Evolutionary conservation across 2,329 filamentous ascomycete species (phyloP).

Genomic region (Chaetomium strumarium): DNA sequence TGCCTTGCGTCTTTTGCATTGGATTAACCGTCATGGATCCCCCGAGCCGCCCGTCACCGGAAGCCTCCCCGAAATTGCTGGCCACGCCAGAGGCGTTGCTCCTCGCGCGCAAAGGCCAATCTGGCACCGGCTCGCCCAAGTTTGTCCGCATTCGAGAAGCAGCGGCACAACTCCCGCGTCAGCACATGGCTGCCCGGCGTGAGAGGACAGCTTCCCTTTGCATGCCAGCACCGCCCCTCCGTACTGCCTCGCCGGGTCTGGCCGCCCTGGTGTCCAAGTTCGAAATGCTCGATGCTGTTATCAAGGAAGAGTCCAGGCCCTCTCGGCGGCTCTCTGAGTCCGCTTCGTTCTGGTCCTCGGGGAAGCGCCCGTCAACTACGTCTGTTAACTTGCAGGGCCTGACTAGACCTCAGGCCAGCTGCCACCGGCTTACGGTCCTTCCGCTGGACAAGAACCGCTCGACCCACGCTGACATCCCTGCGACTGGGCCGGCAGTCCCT

Average conservation of each 20-base stretch:
- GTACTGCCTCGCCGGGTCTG: constrained; percentile 19
- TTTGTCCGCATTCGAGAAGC: neutral
- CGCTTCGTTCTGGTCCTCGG: neutral
- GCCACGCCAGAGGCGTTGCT: constrained; percentile 21
- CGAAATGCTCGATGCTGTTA: constrained; percentile 29
- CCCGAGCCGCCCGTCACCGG: neutral
- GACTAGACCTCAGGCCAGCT: no score
- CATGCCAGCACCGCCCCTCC: neutral
- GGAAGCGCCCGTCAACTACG: no score
- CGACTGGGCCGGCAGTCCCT: no score
- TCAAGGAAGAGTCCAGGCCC: constrained; percentile 15
- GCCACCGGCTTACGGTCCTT: no score
- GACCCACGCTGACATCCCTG: no score
- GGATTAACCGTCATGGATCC: neutral
- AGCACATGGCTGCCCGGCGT: neutral
- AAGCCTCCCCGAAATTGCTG: constrained; percentile 11
- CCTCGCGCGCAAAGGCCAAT: constrained; percentile 14
- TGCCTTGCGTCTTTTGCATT: neutral
- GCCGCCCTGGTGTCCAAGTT: constrained; percentile 32
- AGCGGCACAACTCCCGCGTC: neutral
- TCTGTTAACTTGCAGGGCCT: no score
- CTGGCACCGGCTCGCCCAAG: neutral
- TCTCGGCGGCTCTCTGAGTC: neutral
- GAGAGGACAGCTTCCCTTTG: neutral
- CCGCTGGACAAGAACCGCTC: no score